Evolutionary conservation across 2,329 filamentous ascomycete genomes (phyloP), one percentile per base, ranked within the genome.

Genomic region (Trichoderma gracile): DNA sequence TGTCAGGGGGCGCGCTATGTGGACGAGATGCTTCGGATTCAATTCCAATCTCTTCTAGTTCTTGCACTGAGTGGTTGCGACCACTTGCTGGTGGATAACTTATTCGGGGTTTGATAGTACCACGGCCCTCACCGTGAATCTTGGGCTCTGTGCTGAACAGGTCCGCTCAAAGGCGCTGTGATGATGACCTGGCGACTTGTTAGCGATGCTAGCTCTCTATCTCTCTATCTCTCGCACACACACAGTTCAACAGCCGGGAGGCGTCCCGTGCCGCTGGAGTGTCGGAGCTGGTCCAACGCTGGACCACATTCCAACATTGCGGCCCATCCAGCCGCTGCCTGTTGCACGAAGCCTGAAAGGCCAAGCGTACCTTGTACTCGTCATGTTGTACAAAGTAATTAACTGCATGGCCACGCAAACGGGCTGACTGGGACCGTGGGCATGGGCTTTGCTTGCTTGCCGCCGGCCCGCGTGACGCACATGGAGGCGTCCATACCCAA

Each of bases 401-500:
- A 5, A 19, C 19, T 43, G 38, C 25, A 52, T 43, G 49, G 49
- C 33, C 40, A 54, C 27, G 58, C 15, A 62, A 38, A 46, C 25
- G 17, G 43, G 30, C 9, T 33, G 25, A 33, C 49, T 52, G 49
- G 27, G 49, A n/a, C 17, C 49, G 30, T 46, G 38, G 47, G 19
- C 38, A 53, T 21, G 47, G 43, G 30, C 21, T 21, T 30, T 9
- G 30, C 7, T 21, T 21, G 57, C 33, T 21, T 52, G 46, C 57
- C 38, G 46, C 27, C 33, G 46, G 57, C 33, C 57, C 38, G 57
- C 30, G 25, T 52, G 57, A 43, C 25, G 57, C 57, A 30, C 23
- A 43, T 61, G 57, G 57, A 61, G 47, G 38, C 47, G 38, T 43
- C 38, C 25, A 33, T 52, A 45, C 25, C 58, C 46, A 53, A 45